These are phyloP conservation scores for Amborella trichopoda DNA, from an alignment of 164 flowering plant species.

Conservation along the genomic window DNA sequence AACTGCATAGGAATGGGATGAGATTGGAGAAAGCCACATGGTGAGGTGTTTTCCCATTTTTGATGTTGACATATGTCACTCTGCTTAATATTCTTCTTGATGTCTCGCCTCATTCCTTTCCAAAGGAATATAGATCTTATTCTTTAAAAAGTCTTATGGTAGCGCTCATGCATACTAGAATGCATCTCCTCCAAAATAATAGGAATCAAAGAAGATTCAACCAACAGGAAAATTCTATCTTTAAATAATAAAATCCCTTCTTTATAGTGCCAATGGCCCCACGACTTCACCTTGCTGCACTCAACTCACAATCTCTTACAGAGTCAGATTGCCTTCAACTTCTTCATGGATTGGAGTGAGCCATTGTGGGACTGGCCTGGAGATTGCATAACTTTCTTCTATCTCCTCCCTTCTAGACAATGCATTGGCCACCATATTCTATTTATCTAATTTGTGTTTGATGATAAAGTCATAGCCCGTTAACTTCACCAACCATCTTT, in stretches of 20 bases:
- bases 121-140: not conserved
- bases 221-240: not conserved
- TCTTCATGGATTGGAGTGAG: not conserved
- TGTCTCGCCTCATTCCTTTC: not conserved
- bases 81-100: not conserved
- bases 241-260: not conserved
- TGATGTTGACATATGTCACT: constrained; percentile 4
- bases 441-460: not conserved
- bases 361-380: too few species aligned
- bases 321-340: too few species aligned
- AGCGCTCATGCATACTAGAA: not conserved
- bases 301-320: not conserved
- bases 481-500: constrained; percentile 1
- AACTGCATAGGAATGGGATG: constrained; percentile 1
- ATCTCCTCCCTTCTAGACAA: not conserved
- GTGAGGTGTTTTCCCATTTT: not conserved
- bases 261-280: not conserved
- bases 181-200: not conserved
- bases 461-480: not conserved
- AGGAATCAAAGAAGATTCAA: not conserved
- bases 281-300: not conserved
- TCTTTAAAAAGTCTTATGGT: not conserved
- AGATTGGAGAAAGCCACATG: constrained; percentile 6
- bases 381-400: too few species aligned
- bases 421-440: not conserved